Percentiles rank a stretch among this genome's conserved stretches.
These are phyloP conservation scores for Dissoconium aciculare DNA, from an alignment of 2,329 filamentous ascomycete species.

Conservation along the genomic window DNA sequence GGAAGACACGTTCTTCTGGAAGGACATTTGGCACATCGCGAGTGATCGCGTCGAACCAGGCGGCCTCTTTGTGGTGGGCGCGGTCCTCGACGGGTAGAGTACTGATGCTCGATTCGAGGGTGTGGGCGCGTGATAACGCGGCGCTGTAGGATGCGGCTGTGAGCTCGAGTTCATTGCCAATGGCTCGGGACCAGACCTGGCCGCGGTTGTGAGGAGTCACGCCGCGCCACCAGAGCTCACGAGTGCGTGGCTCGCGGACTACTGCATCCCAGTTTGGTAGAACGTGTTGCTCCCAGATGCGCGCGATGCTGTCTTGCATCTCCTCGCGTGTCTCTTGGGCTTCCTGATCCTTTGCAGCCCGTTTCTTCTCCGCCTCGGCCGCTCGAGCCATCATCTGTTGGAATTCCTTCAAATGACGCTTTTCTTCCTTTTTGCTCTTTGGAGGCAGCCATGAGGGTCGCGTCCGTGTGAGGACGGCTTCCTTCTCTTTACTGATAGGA, in stretches of 20 bases:
- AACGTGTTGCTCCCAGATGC: slow-evolving; percentile 63
- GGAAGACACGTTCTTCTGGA: slow-evolving; percentile 57
- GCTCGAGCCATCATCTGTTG: slow-evolving; percentile 63
- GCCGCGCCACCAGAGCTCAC: slow-evolving; percentile 72
- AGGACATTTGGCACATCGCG: slow-evolving; percentile 54
- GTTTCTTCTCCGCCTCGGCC: slow-evolving; percentile 41
- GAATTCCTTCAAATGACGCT: slow-evolving; percentile 71
- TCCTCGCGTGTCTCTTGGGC: slow-evolving; percentile 38
- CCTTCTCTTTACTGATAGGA: slow-evolving; percentile 73
- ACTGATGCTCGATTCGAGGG: slow-evolving; percentile 43
- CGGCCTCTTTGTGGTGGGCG: slow-evolving; percentile 37
- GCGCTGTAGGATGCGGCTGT: slow-evolving; percentile 53
- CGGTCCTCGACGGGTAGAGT: slow-evolving; percentile 30
- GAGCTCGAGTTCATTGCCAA: slow-evolving; percentile 59
- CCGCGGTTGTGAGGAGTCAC: slow-evolving; percentile 57
- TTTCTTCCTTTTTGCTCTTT: slow-evolving; percentile 82
- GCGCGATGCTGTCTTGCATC: slow-evolving; percentile 34
- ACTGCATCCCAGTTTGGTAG: slow-evolving; percentile 61
- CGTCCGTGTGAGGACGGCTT: slow-evolving; percentile 62
- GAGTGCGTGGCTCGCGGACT: slow-evolving; percentile 51
- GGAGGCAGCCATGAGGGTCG: slow-evolving; percentile 73
- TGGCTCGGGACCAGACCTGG: slow-evolving; percentile 52
- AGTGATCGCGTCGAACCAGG: slow-evolving; percentile 50
- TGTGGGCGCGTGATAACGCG: slow-evolving; percentile 51
- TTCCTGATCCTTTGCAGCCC: slow-evolving; percentile 35